Percentiles rank a stretch among this genome's conserved stretches.
These are phyloP conservation scores for Scheffersomyces cryptocercus DNA, from an alignment of 1,139 yeast species.

Conservation along the genomic window DNA sequence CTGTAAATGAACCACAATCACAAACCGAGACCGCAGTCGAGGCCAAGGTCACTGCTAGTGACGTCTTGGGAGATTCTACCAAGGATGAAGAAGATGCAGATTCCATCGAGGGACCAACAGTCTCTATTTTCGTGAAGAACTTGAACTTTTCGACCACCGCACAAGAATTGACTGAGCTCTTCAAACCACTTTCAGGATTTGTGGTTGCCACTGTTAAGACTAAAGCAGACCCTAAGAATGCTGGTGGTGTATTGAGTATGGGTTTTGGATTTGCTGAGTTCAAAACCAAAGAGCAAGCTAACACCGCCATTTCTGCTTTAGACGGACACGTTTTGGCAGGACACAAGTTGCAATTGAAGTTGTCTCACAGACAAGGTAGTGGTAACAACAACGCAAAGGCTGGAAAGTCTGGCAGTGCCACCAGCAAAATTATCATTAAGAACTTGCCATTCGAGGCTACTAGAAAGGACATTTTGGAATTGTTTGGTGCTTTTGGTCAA, in stretches of 20 bases:
- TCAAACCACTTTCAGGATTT: constrained; percentile 76
- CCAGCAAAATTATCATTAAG: constrained; percentile 85
- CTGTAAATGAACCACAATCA: constrained; percentile 10
- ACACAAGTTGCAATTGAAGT: constrained; percentile 83
- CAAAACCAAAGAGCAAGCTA: constrained; percentile 74
- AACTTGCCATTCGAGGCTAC: constrained; percentile 96
- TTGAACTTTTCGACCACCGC: constrained; percentile 81
- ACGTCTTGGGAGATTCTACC: constrained; percentile 36
- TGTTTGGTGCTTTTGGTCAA: constrained; percentile 93
- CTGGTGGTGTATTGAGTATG: constrained; percentile 75
- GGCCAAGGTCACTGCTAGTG: constrained; percentile 43
- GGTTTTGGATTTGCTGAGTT: constrained; percentile 98
- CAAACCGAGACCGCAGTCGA: constrained; percentile 35
- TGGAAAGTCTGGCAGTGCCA: constrained; percentile 37
- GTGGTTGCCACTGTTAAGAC: constrained; percentile 81
- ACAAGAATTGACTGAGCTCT: constrained; percentile 55
- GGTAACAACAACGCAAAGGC: constrained; percentile 20
- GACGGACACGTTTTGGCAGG: constrained; percentile 86
- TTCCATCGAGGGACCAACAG: constrained; percentile 65
- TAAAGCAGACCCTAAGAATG: constrained; percentile 81
- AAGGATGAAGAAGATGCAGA: constrained; percentile 38
- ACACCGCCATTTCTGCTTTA: constrained; percentile 68
- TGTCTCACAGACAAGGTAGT: constrained; percentile 72
- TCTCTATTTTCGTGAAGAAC: constrained; percentile 88
- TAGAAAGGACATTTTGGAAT: constrained; percentile 84